Conservation (phyloP, 176 grass and related monocot species). For the Rhynchospora pubera region DNA sequence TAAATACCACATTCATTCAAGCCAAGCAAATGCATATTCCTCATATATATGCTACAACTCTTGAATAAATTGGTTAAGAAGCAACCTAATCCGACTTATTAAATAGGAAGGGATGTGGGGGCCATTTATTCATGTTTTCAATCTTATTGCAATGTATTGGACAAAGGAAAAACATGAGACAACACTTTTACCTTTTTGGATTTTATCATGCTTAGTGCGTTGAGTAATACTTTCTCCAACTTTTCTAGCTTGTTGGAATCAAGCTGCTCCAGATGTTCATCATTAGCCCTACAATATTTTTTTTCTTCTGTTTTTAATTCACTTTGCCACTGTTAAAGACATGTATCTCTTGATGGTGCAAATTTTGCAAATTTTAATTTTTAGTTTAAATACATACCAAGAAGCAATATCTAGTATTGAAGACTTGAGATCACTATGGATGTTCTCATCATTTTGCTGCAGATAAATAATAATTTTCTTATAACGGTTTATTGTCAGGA, state of each 20-base stretch:
- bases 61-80: neutral
- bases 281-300: slow-evolving; percentile 3
- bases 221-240: slow-evolving; percentile 44
- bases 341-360: neutral
- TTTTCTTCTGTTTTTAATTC: neutral
- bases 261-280: slow-evolving; percentile 19
- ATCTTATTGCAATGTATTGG: neutral
- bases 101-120: neutral
- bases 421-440: neutral
- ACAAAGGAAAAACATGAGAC: neutral
- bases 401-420: neutral
- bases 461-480: neutral
- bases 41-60: neutral
- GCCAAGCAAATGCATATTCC: neutral
- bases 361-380: neutral
- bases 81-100: neutral
- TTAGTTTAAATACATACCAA: neutral
- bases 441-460: slow-evolving; percentile 1
- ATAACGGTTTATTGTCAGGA: neutral
- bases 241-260: slow-evolving; percentile 37
- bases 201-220: slow-evolving; percentile 34
- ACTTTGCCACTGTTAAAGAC: neutral
- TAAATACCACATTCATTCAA: neutral
- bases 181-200: slow-evolving; percentile 39
- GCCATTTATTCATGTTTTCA: neutral